phyloP scores from a whole-genome alignment of 257 asterid species.

The Asclepias syriaca region DNA sequence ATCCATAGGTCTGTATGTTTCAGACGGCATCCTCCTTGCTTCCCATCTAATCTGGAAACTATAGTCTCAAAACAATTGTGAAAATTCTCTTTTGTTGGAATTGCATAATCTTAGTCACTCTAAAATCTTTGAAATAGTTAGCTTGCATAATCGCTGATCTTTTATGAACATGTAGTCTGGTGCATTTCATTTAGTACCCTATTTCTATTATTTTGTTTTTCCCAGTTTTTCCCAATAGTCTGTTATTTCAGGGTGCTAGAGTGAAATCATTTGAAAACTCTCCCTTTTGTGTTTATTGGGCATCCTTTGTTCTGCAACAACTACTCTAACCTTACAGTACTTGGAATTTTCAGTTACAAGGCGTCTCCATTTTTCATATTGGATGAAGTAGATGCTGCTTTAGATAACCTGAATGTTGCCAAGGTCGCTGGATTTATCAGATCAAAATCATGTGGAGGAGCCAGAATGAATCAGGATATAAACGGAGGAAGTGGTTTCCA shows the following conservation, averaged over 20 bases:
- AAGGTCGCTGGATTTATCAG: constrained; percentile 95
- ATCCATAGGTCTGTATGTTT: constrained; percentile 76
- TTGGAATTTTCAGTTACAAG: constrained; percentile 61
- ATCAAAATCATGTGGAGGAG: constrained; percentile 83
- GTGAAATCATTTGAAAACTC: background rate
- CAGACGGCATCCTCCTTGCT: background rate
- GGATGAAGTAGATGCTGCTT: constrained; percentile 99
- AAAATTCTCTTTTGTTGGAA: background rate
- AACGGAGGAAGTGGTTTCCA: constrained; percentile 79
- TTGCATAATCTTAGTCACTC: background rate
- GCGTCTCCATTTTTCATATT: constrained; percentile 96
- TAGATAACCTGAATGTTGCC: constrained; percentile 90
- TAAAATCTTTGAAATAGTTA: background rate
- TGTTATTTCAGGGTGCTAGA: background rate
- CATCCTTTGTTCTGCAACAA: background rate
- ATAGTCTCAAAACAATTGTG: background rate
- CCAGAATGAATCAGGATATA: constrained; percentile 36
- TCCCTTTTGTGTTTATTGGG: background rate
- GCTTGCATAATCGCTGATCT: no score
- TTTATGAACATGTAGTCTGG: background rate
- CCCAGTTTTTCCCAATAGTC: background rate
- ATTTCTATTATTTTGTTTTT: background rate
- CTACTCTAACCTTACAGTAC: constrained; percentile 4
- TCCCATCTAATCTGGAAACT: background rate
- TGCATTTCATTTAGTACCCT: background rate